phyloP scores from a whole-genome alignment of 345 rosid species.

The Anacardium occidentale region DNA sequence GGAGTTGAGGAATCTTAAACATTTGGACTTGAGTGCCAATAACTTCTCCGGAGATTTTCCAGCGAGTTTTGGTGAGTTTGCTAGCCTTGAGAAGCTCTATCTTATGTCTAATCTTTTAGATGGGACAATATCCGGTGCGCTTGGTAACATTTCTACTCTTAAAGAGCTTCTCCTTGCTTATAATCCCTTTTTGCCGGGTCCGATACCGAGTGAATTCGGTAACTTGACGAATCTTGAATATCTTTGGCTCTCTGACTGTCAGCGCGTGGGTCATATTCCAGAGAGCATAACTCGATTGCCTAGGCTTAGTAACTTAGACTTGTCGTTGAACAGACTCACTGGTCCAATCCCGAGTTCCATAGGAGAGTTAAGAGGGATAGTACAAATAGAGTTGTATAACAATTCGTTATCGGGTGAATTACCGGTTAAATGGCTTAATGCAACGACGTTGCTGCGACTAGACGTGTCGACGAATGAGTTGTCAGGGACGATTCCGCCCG shows the following conservation, averaged over 20 bases:
- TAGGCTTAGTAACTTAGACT: slow-evolving; percentile 51
- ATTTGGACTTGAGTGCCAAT: slow-evolving; percentile 45
- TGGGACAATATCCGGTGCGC: slow-evolving; percentile 48
- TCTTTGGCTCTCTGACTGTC: slow-evolving; percentile 61
- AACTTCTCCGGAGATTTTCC: slow-evolving; percentile 68
- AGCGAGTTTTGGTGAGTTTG: slow-evolving; percentile 45
- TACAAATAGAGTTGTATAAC: slow-evolving; percentile 68
- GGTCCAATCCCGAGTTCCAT: slow-evolving; percentile 70
- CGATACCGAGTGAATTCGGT: slow-evolving; percentile 48
- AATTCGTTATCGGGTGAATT: slow-evolving; percentile 73
- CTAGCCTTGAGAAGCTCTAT: slow-evolving; percentile 45
- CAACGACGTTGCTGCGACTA: slow-evolving; percentile 46
- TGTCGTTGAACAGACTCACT: slow-evolving; percentile 47
- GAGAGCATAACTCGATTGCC: slow-evolving; percentile 33
- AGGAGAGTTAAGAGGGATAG: slow-evolving; percentile 39
- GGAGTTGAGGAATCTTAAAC: slow-evolving; percentile 39
- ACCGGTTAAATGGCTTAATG: slow-evolving; percentile 46
- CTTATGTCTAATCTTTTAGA: slow-evolving; percentile 54
- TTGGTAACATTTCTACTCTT: slow-evolving; percentile 66
- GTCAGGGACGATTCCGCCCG: slow-evolving; percentile 59
- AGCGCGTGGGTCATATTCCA: slow-evolving; percentile 60
- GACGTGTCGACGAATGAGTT: slow-evolving; percentile 71
- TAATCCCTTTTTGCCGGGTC: slow-evolving; percentile 54
- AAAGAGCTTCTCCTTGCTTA: slow-evolving; percentile 51
- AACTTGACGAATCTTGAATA: slow-evolving; percentile 50